These are phyloP conservation scores for Bryoerythrophyllum caledonicum DNA, from an alignment of 225 moss, liverwort and hornwort genomes.

Conservation along the genomic window DNA sequence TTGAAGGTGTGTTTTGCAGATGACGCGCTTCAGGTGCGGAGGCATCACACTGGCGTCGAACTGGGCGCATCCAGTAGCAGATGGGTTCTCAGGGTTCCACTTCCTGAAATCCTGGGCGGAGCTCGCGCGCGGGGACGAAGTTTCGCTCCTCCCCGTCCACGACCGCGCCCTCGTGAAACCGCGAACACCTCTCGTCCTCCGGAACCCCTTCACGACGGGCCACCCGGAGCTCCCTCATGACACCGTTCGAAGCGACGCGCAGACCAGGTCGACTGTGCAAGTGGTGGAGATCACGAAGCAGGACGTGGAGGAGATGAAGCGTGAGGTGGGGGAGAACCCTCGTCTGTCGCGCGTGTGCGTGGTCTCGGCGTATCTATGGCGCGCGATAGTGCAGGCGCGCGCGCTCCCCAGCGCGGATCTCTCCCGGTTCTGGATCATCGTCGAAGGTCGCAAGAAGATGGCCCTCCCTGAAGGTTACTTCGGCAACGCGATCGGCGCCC, in stretches of 20 bases:
- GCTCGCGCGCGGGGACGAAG: slow-evolving; percentile 25
- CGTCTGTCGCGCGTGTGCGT: slow-evolving; percentile 27
- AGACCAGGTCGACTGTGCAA: neutral
- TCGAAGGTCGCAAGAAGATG: slow-evolving; percentile 43
- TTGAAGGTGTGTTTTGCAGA: slow-evolving; percentile 13
- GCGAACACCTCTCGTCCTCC: slow-evolving; percentile 19
- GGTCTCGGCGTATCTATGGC: slow-evolving; percentile 45
- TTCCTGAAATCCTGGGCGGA: slow-evolving; percentile 59
- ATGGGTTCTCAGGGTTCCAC: slow-evolving; percentile 46
- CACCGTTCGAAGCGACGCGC: neutral
- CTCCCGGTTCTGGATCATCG: slow-evolving; percentile 26
- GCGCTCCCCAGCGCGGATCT: slow-evolving; percentile 19
- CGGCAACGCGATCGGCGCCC: slow-evolving; percentile 17
- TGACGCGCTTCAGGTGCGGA: slow-evolving; percentile 52
- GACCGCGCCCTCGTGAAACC: slow-evolving; percentile 30
- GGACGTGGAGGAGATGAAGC: slow-evolving; percentile 34
- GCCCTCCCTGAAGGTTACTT: slow-evolving; percentile 35
- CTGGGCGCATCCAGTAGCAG: slow-evolving; percentile 46
- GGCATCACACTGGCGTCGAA: slow-evolving; percentile 36
- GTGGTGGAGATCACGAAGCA: slow-evolving; percentile 33
- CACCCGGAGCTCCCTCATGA: neutral
- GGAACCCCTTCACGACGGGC: slow-evolving; percentile 15
- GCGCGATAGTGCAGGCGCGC: slow-evolving; percentile 29
- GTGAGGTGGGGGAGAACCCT: slow-evolving; percentile 7
- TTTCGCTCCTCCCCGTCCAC: slow-evolving; percentile 29